Percentiles rank a stretch among this genome's conserved stretches.
These are phyloP conservation scores for Albifimbria verrucaria DNA, from an alignment of 2,329 filamentous ascomycete genomes.

Conservation along the genomic window DNA sequence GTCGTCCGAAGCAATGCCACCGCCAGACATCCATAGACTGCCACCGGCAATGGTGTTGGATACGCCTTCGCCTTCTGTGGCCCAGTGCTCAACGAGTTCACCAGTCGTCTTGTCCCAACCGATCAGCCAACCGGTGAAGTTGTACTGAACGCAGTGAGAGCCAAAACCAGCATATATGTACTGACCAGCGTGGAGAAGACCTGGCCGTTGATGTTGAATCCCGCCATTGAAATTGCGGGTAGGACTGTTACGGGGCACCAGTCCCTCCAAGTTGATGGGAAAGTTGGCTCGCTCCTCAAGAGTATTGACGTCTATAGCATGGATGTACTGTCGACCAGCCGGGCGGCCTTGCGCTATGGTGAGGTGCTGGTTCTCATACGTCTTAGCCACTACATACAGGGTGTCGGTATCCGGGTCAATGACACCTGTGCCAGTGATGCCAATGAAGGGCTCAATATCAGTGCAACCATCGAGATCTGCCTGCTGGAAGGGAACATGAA, in stretches of 20 bases:
- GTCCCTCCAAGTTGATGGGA: constrained; percentile 45
- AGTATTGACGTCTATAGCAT: constrained; percentile 35
- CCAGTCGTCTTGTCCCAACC: constrained; percentile 42
- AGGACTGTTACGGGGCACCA: constrained; percentile 41
- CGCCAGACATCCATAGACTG: constrained; percentile 41
- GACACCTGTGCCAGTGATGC: constrained; percentile 42
- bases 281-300: constrained; percentile 36
- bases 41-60: constrained; percentile 26
- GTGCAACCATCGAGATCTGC: constrained; percentile 45
- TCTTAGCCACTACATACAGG: constrained; percentile 41
- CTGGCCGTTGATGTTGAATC: constrained; percentile 48
- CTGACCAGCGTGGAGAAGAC: constrained; percentile 40
- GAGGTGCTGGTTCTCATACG: constrained; percentile 31
- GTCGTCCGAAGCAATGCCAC: constrained; percentile 34
- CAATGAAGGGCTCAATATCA: constrained; percentile 45
- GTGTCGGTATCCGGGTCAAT: constrained; percentile 43
- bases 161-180: constrained; percentile 51
- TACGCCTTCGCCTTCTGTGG: constrained; percentile 38
- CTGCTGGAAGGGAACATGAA: constrained; percentile 47
- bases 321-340: constrained; percentile 32
- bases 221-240: constrained; percentile 48
- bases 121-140: constrained; percentile 52
- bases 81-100: constrained; percentile 35
- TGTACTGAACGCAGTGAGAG: constrained; percentile 53
- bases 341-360: constrained; percentile 27